Evolutionary conservation across 2,329 filamentous ascomycete genomes (phyloP), one percentile per base, ranked within the genome.

Genomic region (Beauveria pseudobassiana): DNA sequence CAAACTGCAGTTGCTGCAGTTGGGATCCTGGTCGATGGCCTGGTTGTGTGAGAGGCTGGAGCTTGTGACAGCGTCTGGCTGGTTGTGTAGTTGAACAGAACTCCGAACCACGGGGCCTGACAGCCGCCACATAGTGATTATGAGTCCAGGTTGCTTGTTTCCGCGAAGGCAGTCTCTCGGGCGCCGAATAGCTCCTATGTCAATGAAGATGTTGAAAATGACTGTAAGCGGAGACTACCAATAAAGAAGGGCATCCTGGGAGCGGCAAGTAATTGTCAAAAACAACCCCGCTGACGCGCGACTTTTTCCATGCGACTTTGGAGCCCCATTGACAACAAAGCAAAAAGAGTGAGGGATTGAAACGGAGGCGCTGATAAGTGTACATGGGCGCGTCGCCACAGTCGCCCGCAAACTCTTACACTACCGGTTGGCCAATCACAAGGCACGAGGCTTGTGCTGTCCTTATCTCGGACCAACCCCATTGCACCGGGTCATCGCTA

Each of bases 381-480:
- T 34, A 34, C 30, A 34, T 34, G 45, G 46, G 46, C 49, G 28
- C 40, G 49, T 18, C 26, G 30, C n/a, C 50, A 20, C n/a, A 14
- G 20, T 40, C n/a, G 30, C n/a, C n/a, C 42, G 1, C 28, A 52
- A 43, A 46, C 34, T 34, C 30, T 48, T 34, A 57, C n/a, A 16
- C 34, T 38, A n/a, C 10, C 9, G 2, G 14, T 18, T 52, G 56
- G 48, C 61, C 61, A 62, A 62, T 62, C 61, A 62, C 8, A 22
- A 8, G 16, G 12, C 45, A 10, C 42, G 14, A 48, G 18, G 50
- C 50, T 54, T 50, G 30, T 16, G n/a, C 8, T 46, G 34, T 49
- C 40, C 54, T 62, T 62, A 62, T 62, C 61, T 62, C 34, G 54
- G 48, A 58, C 53, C 53, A 58, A 62, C 54, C 61, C 61, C 48